Conservation (phyloP, 202 grass and related monocot genomes). For the Dendrocalamus latiflorus region DNA sequence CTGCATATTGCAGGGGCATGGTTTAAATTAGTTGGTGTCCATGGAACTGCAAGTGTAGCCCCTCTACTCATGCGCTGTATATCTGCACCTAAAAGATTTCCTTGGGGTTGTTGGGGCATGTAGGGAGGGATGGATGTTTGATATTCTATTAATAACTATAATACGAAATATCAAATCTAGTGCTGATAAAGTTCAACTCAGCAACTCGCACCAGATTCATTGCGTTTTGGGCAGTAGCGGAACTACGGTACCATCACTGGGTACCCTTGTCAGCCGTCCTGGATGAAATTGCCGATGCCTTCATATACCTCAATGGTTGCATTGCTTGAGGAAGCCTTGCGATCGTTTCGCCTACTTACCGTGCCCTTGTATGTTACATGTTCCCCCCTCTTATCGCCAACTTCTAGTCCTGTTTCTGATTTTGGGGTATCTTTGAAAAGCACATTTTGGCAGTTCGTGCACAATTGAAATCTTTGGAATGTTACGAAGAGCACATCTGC, state of each 20-base stretch:
- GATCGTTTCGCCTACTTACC: background rate
- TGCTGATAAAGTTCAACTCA: constrained; percentile 1
- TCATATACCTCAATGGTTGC: background rate
- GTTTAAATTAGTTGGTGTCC: background rate
- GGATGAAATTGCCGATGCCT: background rate
- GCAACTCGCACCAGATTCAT: background rate
- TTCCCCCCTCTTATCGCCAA: background rate
- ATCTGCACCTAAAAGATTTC: background rate
- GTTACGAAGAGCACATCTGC: background rate
- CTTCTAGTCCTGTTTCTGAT: background rate
- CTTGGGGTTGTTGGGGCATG: background rate
- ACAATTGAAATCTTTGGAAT: background rate
- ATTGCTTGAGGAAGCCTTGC: background rate
- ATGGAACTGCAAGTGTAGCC: background rate
- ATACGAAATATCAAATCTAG: background rate
- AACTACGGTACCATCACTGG: background rate
- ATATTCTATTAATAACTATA: background rate
- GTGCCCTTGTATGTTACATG: background rate
- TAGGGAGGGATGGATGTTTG: background rate
- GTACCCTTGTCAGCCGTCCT: background rate
- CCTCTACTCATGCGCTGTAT: background rate
- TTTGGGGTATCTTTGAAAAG: background rate
- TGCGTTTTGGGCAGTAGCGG: background rate
- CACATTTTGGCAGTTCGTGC: background rate
- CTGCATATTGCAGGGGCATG: background rate